Conservation (phyloP, 345 rosid genomes). For the Euphorbia pulcherrima region DNA sequence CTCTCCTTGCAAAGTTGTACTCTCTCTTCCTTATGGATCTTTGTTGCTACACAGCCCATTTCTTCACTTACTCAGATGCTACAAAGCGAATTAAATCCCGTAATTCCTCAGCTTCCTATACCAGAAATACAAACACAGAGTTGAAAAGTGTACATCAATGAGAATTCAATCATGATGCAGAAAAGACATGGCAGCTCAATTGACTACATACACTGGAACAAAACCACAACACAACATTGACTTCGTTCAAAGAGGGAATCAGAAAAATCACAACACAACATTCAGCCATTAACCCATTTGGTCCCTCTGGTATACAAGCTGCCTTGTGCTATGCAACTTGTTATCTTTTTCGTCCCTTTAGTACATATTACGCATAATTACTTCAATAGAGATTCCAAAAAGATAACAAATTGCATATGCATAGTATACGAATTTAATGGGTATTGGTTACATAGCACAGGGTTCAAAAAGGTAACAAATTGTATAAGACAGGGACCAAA, state of each 20-base stretch:
- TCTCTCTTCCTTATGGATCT: slow-evolving; percentile 71
- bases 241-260: not conserved
- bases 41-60: slow-evolving; percentile 93
- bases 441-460: no score
- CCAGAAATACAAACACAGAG: slow-evolving; percentile 3
- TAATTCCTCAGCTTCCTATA: not conserved
- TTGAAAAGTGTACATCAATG: not conserved
- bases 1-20: slow-evolving; percentile 70
- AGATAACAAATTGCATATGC: no score
- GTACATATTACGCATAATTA: no score
- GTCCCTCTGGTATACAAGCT: no score
- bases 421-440: no score
- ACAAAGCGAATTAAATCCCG: not conserved
- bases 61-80: slow-evolving; percentile 10
- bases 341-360: no score
- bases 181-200: not conserved
- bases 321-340: no score
- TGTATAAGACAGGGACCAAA: no score
- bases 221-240: not conserved
- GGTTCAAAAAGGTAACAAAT: no score
- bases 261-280: not conserved
- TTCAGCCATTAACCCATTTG: no score
- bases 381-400: no score
- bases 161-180: not conserved
- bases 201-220: not conserved